Base-by-base conservation (phyloP, 2,329 filamentous ascomycete species). In the Trichoderma simmonsii region DNA sequence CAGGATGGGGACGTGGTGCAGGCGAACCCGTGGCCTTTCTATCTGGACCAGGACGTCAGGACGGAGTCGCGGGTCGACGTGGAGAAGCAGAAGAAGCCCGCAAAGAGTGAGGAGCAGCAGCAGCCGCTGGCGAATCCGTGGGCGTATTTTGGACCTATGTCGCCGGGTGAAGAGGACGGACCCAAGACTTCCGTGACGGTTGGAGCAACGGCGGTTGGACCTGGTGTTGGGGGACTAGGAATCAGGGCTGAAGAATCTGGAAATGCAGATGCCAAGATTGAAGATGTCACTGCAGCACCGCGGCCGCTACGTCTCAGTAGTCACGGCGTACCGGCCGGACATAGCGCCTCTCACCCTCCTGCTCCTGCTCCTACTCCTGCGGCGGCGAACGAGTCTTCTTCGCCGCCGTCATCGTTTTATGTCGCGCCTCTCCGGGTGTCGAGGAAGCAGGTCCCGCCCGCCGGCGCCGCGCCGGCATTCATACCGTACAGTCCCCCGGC, bases 1-100 rank as follows among this genome's bases (percentile, higher is more conserved):
- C 68, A 65, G 43, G 36, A 39, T 14, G 60, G 51, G 4, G 73
- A 68, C 62, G 26, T 26, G 4, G 24, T 48, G 59, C 73, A 74
- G 43, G 75, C 79, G 28, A 77, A 79, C 48, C 78, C 78, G 21
- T 80, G 79, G 78, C 77, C 78, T 6, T 79, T 78, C 61, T 77
- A 79, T 65, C 74, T 78, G 56, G 78, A 79, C n/a, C 73, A 75
- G 14, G 72, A 70, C 3, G 72, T 54, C 24, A 51, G 32, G 39
- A 60, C 43, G 26, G 62, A 54, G 32, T 18, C 24, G 66, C 60
- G 34, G 21, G 56, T 51, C 34, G 48, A 54, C 18, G 24, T 59
- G 61, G 39, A 9, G 54, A 30, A 59, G 28, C 24, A 6, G n/a
- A 24, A 43, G 9, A 51, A 32, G 4, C 39, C 36, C 1, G 14